A percentile compares a stretch with the other conserved stretches of the same genome.
Conservation (phyloP, 2,329 filamentous ascomycete species). For the Alternaria solani region DNA sequence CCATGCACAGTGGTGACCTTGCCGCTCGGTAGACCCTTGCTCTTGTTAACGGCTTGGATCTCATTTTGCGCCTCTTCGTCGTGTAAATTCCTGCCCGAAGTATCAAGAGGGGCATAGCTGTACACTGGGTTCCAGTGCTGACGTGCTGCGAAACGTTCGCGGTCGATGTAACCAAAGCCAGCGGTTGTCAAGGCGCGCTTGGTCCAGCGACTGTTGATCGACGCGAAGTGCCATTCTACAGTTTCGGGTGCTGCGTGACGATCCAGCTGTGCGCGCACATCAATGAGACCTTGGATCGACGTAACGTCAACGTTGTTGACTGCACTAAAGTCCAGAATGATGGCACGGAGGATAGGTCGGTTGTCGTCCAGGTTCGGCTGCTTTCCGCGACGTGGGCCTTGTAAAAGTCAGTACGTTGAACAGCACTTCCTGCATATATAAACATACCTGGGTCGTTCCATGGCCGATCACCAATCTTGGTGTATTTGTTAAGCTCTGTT, state of each 20-base stretch:
- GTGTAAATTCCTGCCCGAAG: conserved; percentile 69
- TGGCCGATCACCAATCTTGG: conserved; percentile 70
- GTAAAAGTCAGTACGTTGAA: not conserved
- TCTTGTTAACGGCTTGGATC: conserved; percentile 21
- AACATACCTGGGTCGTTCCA: conserved; percentile 86
- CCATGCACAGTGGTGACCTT: conserved; percentile 77
- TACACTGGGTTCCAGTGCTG: conserved; percentile 91
- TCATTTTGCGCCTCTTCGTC: conserved; percentile 48
- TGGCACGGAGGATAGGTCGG: conserved; percentile 79
- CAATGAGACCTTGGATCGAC: conserved; percentile 89
- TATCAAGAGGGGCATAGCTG: conserved; percentile 85
- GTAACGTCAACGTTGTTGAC: conserved; percentile 96
- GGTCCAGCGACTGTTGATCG: conserved; percentile 91
- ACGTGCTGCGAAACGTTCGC: conserved; percentile 58
- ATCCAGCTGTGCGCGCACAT: conserved; percentile 93
- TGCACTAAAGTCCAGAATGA: conserved; percentile 91
- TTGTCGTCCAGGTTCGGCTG: conserved; percentile 56
- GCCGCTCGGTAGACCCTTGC: conserved; percentile 32
- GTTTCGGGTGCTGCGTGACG: conserved; percentile 79
- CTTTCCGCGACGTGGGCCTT: conserved; percentile 64
- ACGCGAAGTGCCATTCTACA: conserved; percentile 97
- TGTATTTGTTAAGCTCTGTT: conserved; percentile 73
- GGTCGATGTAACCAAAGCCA: conserved; percentile 79
- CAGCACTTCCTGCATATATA: not conserved
- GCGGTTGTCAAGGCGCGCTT: conserved; percentile 87